These are phyloP conservation scores for Paulownia fortunei DNA, from an alignment of 257 asterid species.

Conservation along the genomic window DNA sequence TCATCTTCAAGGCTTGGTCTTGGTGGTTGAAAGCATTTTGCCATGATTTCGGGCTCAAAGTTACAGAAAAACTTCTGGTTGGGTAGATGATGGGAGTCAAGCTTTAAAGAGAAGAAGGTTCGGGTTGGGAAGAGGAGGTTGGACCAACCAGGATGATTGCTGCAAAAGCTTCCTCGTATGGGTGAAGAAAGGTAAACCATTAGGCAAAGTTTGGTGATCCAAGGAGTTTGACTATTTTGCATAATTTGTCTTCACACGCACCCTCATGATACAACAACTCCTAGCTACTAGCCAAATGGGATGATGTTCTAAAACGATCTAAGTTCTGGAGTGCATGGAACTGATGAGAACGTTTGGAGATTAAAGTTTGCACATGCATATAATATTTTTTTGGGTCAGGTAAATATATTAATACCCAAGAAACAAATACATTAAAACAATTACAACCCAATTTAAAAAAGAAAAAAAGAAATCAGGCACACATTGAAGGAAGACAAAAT, in stretches of 20 bases:
- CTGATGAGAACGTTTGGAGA: no score
- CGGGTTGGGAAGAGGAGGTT: constrained; percentile 49
- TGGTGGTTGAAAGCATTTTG: constrained; percentile 56
- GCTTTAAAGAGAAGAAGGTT: constrained; percentile 37
- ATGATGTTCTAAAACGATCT: no score
- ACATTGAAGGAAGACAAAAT: no score
- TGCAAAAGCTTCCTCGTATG: constrained; percentile 21
- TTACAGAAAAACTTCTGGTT: constrained; percentile 14
- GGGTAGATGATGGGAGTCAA: not conserved
- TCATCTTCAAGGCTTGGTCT: constrained; percentile 60
- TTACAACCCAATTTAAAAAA: no score
- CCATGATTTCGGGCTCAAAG: constrained; percentile 41
- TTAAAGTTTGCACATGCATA: no score
- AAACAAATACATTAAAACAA: no score
- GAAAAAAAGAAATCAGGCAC: no score
- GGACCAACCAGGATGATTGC: constrained; percentile 52
- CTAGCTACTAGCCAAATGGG: constrained; percentile 3
- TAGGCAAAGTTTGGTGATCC: constrained; percentile 57
- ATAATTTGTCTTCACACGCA: not conserved
- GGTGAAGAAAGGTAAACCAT: constrained; percentile 38
- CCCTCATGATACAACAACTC: not conserved
- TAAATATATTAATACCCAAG: no score
- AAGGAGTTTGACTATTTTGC: no score
- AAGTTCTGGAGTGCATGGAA: no score
- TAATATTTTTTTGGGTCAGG: no score